Percentiles rank a stretch among this genome's conserved stretches.
Evolutionary conservation across 768 basidiomycete species (phyloP).

Genomic region (Boletus fagicola): DNA sequence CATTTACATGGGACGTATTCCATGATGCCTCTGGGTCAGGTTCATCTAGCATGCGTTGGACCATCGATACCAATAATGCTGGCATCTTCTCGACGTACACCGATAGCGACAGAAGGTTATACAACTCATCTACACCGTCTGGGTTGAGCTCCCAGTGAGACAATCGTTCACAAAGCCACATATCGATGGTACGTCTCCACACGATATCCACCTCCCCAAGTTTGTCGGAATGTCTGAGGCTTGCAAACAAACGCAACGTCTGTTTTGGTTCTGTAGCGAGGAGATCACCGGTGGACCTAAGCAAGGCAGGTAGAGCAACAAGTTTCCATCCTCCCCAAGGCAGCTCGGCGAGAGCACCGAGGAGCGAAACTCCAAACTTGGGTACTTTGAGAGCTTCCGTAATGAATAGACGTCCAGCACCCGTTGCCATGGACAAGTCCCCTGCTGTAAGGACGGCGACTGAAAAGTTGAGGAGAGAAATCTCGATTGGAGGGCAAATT

Average conservation of each 20-base stretch:
- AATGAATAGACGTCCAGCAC: conserved; percentile 49
- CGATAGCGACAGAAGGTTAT: conserved; percentile 54
- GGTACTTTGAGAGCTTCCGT: conserved; percentile 25
- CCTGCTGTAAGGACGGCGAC: conserved; percentile 40
- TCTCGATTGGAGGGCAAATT: conserved; percentile 27
- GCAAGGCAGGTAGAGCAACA: conserved; percentile 57
- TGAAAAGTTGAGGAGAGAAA: conserved; percentile 34
- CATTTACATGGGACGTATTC: conserved; percentile 37
- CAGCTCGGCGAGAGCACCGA: conserved; percentile 60
- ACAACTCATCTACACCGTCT: conserved; percentile 50
- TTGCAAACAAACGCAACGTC: conserved; percentile 50
- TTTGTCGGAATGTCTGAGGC: conserved; percentile 46
- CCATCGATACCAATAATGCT: conserved; percentile 42
- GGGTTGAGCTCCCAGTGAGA: conserved; percentile 38
- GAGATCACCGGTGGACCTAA: conserved; percentile 48
- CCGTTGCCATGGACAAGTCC: conserved; percentile 38
- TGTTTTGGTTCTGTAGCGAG: conserved; percentile 42
- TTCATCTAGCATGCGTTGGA: conserved; percentile 40
- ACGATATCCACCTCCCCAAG: conserved; percentile 56
- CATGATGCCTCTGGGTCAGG: conserved; percentile 32
- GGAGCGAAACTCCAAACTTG: conserved; percentile 51
- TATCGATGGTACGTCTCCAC: conserved; percentile 56
- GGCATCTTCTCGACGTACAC: conserved; percentile 48
- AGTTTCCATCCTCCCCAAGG: conserved; percentile 79
- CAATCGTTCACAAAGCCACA: conserved; percentile 46